phyloP scores from a whole-genome alignment of 192 early-diverging fungal genomes.

The Haplosporangium gracile region DNA sequence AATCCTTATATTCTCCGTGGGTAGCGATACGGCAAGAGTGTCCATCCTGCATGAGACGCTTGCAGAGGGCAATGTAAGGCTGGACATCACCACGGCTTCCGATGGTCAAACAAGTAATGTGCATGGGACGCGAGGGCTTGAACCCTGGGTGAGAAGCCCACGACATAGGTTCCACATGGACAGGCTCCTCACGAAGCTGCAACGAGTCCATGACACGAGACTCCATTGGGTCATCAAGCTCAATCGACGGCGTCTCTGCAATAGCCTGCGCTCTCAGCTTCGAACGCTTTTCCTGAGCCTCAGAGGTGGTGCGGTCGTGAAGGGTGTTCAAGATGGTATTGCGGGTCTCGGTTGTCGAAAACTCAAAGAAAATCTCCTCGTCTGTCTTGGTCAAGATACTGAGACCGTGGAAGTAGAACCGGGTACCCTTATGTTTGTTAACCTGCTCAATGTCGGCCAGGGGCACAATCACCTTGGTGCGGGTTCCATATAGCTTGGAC shows the following conservation, averaged over 20 bases:
- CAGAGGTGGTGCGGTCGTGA: conserved; percentile 24
- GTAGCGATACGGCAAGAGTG: conserved; percentile 77
- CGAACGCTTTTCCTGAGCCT: conserved; percentile 29
- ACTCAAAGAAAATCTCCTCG: conserved; percentile 72
- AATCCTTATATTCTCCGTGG: conserved; percentile 73
- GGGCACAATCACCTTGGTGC: conserved; percentile 69
- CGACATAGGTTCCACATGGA: conserved; percentile 43
- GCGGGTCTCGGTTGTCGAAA: conserved; percentile 54
- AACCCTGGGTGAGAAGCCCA: conserved; percentile 37
- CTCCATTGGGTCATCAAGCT: conserved; percentile 45
- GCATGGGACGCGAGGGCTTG: conserved; percentile 61
- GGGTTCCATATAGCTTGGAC: conserved; percentile 64
- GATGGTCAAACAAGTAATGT: conserved; percentile 78
- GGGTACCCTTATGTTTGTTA: conserved; percentile 50
- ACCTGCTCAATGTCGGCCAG: conserved; percentile 60
- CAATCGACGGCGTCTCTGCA: conserved; percentile 33
- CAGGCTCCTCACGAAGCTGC: conserved; percentile 43
- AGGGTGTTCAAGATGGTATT: conserved; percentile 42
- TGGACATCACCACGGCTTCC: conserved; percentile 85
- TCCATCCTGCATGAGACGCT: conserved; percentile 71
- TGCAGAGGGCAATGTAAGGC: conserved; percentile 77
- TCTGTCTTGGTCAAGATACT: conserved; percentile 59
- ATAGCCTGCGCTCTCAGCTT: conserved; percentile 34
- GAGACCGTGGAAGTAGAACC: conserved; percentile 61
- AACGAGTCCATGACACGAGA: conserved; percentile 34